A percentile compares a stretch with the other conserved stretches of the same genome.
Conservation (phyloP, 2,329 filamentous ascomycete genomes). For the Herpotrichia juniperi region DNA sequence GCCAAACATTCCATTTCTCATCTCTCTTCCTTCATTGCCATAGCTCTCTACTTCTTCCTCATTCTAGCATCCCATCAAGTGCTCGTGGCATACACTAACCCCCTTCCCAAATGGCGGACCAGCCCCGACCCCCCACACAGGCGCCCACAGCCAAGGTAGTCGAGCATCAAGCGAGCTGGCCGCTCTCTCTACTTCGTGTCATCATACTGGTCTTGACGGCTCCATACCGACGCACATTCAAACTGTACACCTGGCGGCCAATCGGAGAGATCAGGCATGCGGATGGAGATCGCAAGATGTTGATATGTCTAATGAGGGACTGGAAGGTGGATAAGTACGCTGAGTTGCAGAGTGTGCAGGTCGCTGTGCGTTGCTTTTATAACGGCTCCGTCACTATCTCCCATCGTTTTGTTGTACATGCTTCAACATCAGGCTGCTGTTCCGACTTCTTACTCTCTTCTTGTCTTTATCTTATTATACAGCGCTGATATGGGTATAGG, state of each 20-base stretch:
- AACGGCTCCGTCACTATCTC: not conserved
- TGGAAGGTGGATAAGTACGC: constrained; percentile 36
- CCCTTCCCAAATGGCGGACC: constrained; percentile 7
- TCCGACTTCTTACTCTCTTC: too few species aligned
- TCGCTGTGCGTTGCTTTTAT: constrained; percentile 6
- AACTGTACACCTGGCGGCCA: constrained; percentile 37
- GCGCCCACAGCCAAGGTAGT: constrained; percentile 6
- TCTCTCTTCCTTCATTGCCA: too few species aligned
- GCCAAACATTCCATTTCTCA: too few species aligned
- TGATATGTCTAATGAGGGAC: constrained; percentile 23
- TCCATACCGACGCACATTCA: constrained; percentile 37
- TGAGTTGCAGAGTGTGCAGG: constrained; percentile 21
- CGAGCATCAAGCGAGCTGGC: constrained; percentile 5
- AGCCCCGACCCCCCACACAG: not conserved
- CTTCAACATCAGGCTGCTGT: too few species aligned
- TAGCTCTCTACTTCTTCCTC: too few species aligned
- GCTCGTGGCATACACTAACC: not conserved
- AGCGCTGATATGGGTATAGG: constrained; percentile 14
- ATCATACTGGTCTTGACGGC: constrained; percentile 23
- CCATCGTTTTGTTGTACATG: too few species aligned
- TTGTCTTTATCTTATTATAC: not conserved
- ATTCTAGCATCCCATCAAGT: too few species aligned
- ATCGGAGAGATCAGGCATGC: constrained; percentile 26
- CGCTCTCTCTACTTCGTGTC: not conserved
- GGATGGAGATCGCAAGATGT: constrained; percentile 19